Percentiles rank a stretch among this genome's conserved stretches.
Conservation (phyloP, 2,329 filamentous ascomycete species). For the Fusarium palustre region DNA sequence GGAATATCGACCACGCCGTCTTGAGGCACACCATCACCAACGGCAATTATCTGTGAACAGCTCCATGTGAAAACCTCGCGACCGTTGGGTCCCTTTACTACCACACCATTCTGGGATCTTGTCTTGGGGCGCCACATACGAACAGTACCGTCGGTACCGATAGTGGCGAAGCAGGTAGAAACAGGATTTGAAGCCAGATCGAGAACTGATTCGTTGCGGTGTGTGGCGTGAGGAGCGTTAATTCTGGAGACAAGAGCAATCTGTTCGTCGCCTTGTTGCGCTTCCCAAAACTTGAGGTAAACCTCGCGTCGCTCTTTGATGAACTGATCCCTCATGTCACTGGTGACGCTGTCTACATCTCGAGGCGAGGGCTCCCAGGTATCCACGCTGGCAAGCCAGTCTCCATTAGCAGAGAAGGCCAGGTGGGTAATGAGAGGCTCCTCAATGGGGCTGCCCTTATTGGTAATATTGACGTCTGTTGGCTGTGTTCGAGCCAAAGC, state of each 20-base stretch:
- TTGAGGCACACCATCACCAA: constrained; percentile 64
- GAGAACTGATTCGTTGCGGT: constrained; percentile 70
- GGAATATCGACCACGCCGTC: constrained; percentile 49
- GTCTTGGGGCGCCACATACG: constrained; percentile 84
- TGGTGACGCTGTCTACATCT: constrained; percentile 67
- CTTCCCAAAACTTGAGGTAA: constrained; percentile 90
- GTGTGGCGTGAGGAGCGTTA: constrained; percentile 80
- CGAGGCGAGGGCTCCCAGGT: constrained; percentile 83
- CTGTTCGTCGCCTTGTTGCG: constrained; percentile 65
- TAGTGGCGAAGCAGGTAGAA: constrained; percentile 80
- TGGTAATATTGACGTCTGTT: constrained; percentile 81
- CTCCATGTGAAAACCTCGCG: constrained; percentile 79
- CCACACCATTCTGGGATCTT: constrained; percentile 75
- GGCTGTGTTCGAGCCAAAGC: constrained; percentile 89
- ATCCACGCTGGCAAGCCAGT: constrained; percentile 92
- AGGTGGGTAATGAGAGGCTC: constrained; percentile 84
- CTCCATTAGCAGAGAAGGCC: constrained; percentile 81
- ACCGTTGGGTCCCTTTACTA: constrained; percentile 68
- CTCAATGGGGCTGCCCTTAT: constrained; percentile 75
- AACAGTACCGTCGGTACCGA: constrained; percentile 83
- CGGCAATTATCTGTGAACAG: constrained; percentile 69
- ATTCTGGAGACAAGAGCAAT: constrained; percentile 86
- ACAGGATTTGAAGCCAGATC: constrained; percentile 78
- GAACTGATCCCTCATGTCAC: constrained; percentile 58
- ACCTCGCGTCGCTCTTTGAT: constrained; percentile 73